Base-by-base conservation (phyloP, 768 basidiomycete genomes). In the Candolleomyces efflorescens region DNA sequence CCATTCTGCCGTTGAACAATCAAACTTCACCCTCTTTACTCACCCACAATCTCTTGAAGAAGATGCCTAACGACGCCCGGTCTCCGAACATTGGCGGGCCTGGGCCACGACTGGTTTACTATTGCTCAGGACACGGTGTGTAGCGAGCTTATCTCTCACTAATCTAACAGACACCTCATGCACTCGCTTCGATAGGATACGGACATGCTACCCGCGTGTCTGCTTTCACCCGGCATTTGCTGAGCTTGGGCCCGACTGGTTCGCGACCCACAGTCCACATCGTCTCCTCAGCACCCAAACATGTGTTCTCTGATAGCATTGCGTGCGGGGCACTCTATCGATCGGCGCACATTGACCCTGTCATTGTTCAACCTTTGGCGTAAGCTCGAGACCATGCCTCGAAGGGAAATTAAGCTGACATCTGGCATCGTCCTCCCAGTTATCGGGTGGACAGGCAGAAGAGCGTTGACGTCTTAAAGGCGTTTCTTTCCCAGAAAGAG, bases 141-240 rank as follows among this genome's bases (percentile, higher is more conserved):
- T 62, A 43, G 38, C 55, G 55, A 12, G 18, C 37, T 27, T 58
- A n/a, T 56, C 37, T 43, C 39, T 26, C 41, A 3, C 24, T 18
- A 27, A 10, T 15, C 5, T 27, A 9, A 44, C 6, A 3, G 17
- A 6, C 20, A 53, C 11, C 39, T 23, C 2, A 32, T 22, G 49
- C 48, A n/a, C 46, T 52, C 18, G 38, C 39, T 52, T 39, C 18
- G n/a, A 22, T 61, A 88, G 86, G 87, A n/a, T 90, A 87, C 56
- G 87, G 89, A n/a, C 90, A 92, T 66, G 90, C 89, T 9, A 92
- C 90, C 3, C 82, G 90, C 38, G 90, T 91, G 15, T 88, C 88
- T 15, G 90, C 90, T 1, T 83, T 91, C 60, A 77, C 86, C 3
- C 70, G 75, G 47, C 81, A 85, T 61, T 75, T 92, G 17, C 73